phyloP scores from a whole-genome alignment of 352 stramenopile genomes.

The Pythium vanterpoolii region DNA sequence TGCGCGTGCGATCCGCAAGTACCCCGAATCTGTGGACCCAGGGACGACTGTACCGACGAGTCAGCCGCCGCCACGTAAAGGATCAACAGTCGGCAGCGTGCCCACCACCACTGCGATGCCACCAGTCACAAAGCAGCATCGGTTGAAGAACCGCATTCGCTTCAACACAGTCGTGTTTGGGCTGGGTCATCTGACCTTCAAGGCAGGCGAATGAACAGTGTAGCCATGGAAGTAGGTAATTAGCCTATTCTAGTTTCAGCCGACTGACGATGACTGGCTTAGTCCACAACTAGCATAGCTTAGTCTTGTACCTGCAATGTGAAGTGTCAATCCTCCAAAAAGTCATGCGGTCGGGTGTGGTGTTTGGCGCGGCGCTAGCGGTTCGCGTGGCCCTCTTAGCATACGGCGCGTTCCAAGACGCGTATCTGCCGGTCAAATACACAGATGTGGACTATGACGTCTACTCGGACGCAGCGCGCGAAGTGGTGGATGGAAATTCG shows the following conservation, averaged over 20 bases:
- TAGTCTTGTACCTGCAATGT: no score
- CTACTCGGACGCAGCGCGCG: conserved; percentile 94
- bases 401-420: conserved; percentile 79
- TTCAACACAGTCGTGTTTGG: conserved; percentile 74
- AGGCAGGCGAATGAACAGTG: conserved; percentile 32
- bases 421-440: conserved; percentile 89
- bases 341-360: conserved; percentile 22
- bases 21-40: conserved; percentile 33
- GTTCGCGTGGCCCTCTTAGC: conserved; percentile 60
- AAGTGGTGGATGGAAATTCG: conserved; percentile 84
- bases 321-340: no score
- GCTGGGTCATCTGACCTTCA: conserved; percentile 49
- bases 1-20: conserved; percentile 58
- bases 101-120: not conserved
- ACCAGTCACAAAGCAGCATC: not conserved
- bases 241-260: not conserved
- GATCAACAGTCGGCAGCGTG: not conserved
- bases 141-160: conserved; percentile 69
- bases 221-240: conserved; percentile 2
- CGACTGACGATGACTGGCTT: not conserved
- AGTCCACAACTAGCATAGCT: not conserved
- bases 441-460: conserved; percentile 99
- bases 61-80: not conserved
- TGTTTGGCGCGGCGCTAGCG: conserved; percentile 53
- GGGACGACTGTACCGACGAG: not conserved